Conservation (phyloP, 805 yeast species). For the Yamadazyma sp. region DNA sequence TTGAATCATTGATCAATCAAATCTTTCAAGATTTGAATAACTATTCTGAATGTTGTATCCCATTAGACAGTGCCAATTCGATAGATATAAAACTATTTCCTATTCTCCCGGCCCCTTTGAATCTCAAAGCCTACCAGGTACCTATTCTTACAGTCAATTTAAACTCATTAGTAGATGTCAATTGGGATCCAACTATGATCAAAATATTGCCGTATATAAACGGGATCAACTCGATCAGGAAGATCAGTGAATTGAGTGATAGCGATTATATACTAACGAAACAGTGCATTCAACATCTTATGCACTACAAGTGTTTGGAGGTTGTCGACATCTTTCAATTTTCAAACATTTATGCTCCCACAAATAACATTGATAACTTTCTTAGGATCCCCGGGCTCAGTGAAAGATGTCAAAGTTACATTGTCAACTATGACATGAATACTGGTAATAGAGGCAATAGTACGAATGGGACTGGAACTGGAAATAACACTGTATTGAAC, state of each 20-base stretch:
- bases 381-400: constrained; percentile 63
- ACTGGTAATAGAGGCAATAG: constrained; percentile 5
- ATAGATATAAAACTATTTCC: constrained; percentile 95
- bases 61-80: constrained; percentile 84
- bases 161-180: constrained; percentile 71
- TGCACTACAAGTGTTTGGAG: constrained; percentile 84
- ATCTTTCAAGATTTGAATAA: constrained; percentile 92
- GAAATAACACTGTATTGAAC: background rate
- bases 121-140: constrained; percentile 77
- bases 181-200: constrained; percentile 97
- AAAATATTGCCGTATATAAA: constrained; percentile 82
- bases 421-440: constrained; percentile 34
- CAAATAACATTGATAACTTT: constrained; percentile 71
- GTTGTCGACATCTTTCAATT: constrained; percentile 88
- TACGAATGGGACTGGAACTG: constrained; percentile 4
- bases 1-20: constrained; percentile 81
- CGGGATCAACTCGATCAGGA: constrained; percentile 80
- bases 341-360: constrained; percentile 83
- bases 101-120: constrained; percentile 76
- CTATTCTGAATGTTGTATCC: constrained; percentile 94
- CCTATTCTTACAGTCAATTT: constrained; percentile 87
- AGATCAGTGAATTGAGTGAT: constrained; percentile 75
- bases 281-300: constrained; percentile 85
- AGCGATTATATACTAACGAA: constrained; percentile 77
- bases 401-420: constrained; percentile 83